phyloP scores from a whole-genome alignment of 2,329 filamentous ascomycete genomes.

The Apiospora arundinis region DNA sequence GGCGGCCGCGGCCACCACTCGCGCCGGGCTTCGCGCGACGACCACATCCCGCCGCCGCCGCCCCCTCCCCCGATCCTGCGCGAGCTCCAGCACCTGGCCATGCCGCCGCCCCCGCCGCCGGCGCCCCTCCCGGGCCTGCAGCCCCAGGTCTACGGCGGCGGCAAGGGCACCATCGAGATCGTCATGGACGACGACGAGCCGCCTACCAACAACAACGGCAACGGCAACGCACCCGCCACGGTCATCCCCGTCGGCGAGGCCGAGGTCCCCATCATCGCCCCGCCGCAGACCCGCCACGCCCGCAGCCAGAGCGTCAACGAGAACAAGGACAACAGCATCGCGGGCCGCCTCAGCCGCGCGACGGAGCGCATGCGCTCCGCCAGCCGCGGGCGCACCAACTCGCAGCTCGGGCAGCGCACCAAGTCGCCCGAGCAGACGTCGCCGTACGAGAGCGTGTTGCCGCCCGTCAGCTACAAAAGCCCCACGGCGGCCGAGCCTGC shows the following conservation, averaged over 20 bases:
- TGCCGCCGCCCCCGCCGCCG: conserved; percentile 66
- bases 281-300: conserved; percentile 52
- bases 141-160: conserved; percentile 49
- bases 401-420: conserved; percentile 40
- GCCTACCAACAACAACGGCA: conserved; percentile 23
- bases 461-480: conserved; percentile 38
- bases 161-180: conserved; percentile 68
- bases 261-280: conserved; percentile 52
- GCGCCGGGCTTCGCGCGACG: conserved; percentile 57
- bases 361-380: conserved; percentile 67
- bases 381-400: conserved; percentile 60
- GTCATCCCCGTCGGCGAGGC: conserved; percentile 48
- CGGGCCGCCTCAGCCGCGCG: conserved; percentile 61
- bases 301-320: conserved; percentile 64
- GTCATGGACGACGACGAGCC: conserved; percentile 67
- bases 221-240: conserved; percentile 30
- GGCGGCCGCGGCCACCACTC: conserved; percentile 41
- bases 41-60: conserved; percentile 57
- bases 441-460: conserved; percentile 47
- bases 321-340: conserved; percentile 52
- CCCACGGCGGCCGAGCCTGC: conserved; percentile 34
- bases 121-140: conserved; percentile 57
- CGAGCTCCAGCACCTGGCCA: conserved; percentile 67
- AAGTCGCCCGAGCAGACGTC: conserved; percentile 46
- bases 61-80: conserved; percentile 63